Evolutionary conservation across 148 eudicot genomes (phyloP).

Genomic region (Silene conica): DNA sequence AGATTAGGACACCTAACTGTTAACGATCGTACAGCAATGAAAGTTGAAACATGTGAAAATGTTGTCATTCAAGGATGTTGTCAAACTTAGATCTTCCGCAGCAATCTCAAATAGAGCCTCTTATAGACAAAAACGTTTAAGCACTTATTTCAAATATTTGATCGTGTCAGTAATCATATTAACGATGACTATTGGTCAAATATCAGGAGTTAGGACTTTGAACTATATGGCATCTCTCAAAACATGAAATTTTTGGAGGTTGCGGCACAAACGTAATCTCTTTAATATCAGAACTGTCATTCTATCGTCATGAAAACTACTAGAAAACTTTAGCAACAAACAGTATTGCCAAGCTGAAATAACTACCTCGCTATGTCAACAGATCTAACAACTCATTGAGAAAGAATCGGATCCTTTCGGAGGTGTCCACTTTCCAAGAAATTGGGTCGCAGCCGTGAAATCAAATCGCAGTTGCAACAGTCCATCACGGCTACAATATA

Average conservation of each 20-base stretch:
- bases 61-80: background rate
- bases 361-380: background rate
- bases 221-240: background rate
- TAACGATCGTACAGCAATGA: background rate
- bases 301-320: background rate
- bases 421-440: background rate
- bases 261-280: background rate
- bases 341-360: too few relatives aligned
- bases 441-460: background rate
- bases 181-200: background rate
- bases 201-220: constrained; percentile 1
- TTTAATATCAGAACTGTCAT: background rate
- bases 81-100: background rate
- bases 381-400: background rate
- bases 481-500: background rate
- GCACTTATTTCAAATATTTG: background rate
- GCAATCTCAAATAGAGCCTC: background rate
- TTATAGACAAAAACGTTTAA: background rate
- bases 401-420: background rate
- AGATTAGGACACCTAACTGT: background rate
- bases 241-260: background rate
- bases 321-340: background rate
- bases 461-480: background rate
- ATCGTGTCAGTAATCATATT: background rate
- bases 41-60: background rate